Evolutionary conservation across 75 land plant genomes (phyloP), one percentile per base, ranked within the genome.

Genomic region (Picea sitchensis): DNA sequence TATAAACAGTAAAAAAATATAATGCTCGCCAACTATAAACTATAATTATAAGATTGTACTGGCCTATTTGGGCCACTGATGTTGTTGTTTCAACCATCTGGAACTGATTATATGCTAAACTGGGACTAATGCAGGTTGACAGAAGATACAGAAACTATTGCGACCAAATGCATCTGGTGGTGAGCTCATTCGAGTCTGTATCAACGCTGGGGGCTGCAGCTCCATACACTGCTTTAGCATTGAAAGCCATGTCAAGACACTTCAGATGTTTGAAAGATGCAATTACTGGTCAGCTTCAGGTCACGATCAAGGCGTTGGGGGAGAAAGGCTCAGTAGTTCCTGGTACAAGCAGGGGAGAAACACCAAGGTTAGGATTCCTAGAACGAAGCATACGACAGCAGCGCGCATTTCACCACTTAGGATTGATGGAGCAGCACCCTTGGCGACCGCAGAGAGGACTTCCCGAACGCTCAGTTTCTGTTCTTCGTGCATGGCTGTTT

Each of bases 371-470:
- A 0, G 82, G 84, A 60, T 56, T 87, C 17, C 81, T 93, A 2
- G 99, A 95, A 72, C 93, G 91, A 77, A 80, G 88, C 15, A 41
- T 95, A 4, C 77, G 96, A 31, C 98, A 95, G 78, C 64, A 62
- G 80, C 85, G 82, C 21, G 90, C 99, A 0, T 81, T 91, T 51
- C 94, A 91, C 57, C 96, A 93, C 76, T 77, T 86, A 77, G 89
- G 85, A 12, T 79, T 86, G 82, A 82, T 88, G 86, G 93, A 91
- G 67, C 86, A 78, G 58, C 90, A 92, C 68, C 91, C 99, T 11
- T 98, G 99, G 99, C 57, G 98, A 30, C 99, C 99, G n/a, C 99
- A 95, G 78, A 65, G 99, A 21, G 98, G 99, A 23, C 87, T 98
- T 31, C 99, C 99, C 2, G 99, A 98, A 77, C 85, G 95, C 36